Percentiles rank a stretch among this genome's conserved stretches.
Conservation (phyloP, 495 filamentous ascomycete species). For the Penicillium coffeae region DNA sequence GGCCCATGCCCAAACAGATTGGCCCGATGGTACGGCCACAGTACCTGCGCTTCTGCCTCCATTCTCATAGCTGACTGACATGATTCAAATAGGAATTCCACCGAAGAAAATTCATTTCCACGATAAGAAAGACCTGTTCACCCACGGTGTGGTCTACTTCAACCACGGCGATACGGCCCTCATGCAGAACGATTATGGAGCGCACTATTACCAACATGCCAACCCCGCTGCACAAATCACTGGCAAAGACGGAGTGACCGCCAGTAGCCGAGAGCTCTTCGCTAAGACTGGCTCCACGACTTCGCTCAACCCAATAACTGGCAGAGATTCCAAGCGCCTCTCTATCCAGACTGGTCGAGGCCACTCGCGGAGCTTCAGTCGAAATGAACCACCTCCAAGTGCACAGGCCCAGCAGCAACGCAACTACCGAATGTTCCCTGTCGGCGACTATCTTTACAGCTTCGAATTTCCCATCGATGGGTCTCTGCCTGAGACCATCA, state of each 20-base stretch:
- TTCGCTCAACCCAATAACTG: constrained; percentile 29
- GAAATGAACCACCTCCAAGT: constrained; percentile 61
- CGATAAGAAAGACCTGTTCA: constrained; percentile 63
- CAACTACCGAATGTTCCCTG: constrained; percentile 83
- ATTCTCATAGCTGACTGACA: background rate
- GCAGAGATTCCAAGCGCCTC: constrained; percentile 57
- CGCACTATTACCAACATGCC: constrained; percentile 43
- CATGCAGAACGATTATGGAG: constrained; percentile 61
- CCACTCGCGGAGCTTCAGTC: constrained; percentile 80
- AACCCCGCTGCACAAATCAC: constrained; percentile 41
- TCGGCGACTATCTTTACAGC: constrained; percentile 89
- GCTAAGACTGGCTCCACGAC: constrained; percentile 37
- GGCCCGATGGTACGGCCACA: constrained; percentile 88
- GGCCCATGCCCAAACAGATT: constrained; percentile 85
- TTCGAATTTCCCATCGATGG: constrained; percentile 95
- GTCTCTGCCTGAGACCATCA: constrained; percentile 85
- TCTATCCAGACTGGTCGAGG: constrained; percentile 73
- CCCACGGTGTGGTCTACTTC: constrained; percentile 46
- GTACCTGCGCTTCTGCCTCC: too few species aligned
- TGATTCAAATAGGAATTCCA: constrained; percentile 67
- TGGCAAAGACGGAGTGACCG: constrained; percentile 43
- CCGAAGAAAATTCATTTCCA: constrained; percentile 79
- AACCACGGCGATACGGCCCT: constrained; percentile 55
- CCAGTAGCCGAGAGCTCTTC: constrained; percentile 40
- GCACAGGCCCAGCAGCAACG: constrained; percentile 68